Conservation (phyloP, 2,329 filamentous ascomycete genomes). For the Alternaria rosae region DNA sequence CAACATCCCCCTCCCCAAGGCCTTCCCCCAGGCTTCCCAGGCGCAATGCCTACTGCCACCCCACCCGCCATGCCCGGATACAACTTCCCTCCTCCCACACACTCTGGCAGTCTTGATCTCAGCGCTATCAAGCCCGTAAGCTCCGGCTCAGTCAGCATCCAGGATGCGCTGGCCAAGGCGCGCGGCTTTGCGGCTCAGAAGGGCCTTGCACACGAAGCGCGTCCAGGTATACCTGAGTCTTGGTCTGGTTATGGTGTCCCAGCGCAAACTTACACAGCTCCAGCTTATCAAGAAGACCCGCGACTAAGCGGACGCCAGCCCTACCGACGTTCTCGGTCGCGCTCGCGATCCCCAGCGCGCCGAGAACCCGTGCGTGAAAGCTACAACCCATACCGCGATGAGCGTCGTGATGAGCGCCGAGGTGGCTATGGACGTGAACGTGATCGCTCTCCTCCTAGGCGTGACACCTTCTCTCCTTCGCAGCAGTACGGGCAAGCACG, state of each 20-base stretch:
- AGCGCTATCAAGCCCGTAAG: slow-evolving; percentile 80
- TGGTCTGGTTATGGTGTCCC: slow-evolving; percentile 46
- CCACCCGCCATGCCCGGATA: slow-evolving; percentile 55
- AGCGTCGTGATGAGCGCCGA: slow-evolving; percentile 74
- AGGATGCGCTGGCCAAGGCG: slow-evolving; percentile 84
- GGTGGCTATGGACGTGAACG: slow-evolving; percentile 71
- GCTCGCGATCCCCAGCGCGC: slow-evolving; percentile 63
- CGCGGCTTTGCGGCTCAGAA: slow-evolving; percentile 83
- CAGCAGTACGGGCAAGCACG: slow-evolving; percentile 62
- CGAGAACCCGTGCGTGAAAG: slow-evolving; percentile 77
- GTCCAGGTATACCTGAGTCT: slow-evolving; percentile 54
- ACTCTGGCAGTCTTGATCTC: slow-evolving; percentile 79
- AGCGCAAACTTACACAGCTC: slow-evolving; percentile 42
- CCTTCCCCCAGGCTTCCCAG: slow-evolving; percentile 54
- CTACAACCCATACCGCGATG: slow-evolving; percentile 84
- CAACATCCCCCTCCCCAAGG: slow-evolving; percentile 55
- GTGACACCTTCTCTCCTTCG: slow-evolving; percentile 67
- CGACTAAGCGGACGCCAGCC: slow-evolving; percentile 58
- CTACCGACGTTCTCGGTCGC: slow-evolving; percentile 76
- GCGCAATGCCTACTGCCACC: slow-evolving; percentile 51
- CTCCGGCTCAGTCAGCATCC: slow-evolving; percentile 82
- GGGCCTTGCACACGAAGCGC: slow-evolving; percentile 65
- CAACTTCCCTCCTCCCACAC: slow-evolving; percentile 70
- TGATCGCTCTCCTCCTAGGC: slow-evolving; percentile 73
- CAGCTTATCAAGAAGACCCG: slow-evolving; percentile 55